A percentile compares a stretch with the other conserved stretches of the same genome.
Conservation (phyloP, 169 alveolate species). For the Babesia ovata region DNA sequence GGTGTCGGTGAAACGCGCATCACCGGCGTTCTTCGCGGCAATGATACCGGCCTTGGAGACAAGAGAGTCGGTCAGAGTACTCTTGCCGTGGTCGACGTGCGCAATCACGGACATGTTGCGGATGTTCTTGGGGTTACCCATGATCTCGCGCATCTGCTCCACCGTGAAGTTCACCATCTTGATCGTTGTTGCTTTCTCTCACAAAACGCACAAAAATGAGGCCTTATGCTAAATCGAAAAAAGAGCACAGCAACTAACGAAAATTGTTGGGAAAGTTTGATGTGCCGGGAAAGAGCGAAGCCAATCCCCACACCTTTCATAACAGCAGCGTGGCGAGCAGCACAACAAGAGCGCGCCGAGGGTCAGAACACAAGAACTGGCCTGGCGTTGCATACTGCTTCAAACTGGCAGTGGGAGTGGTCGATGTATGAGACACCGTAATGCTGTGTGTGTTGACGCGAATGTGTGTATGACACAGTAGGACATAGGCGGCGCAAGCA, state of each 20-base stretch:
- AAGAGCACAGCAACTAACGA: conserved; percentile 19
- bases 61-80: conserved; percentile 98
- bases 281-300: background rate
- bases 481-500: too few relatives aligned
- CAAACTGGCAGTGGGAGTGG: too few relatives aligned
- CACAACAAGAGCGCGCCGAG: too few relatives aligned
- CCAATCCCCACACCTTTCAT: conserved; percentile 7
- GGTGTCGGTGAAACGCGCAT: conserved; percentile 99
- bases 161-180: conserved; percentile 98
- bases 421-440: too few relatives aligned
- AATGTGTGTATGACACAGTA: too few relatives aligned
- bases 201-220: conserved; percentile 5
- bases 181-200: conserved; percentile 19
- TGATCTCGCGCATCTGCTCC: conserved; percentile 97
- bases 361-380: too few relatives aligned
- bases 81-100: conserved; percentile 99
- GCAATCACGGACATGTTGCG: conserved; percentile 99
- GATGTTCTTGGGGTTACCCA: conserved; percentile 97
- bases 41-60: conserved; percentile 99
- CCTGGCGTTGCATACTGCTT: too few relatives aligned
- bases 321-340: background rate
- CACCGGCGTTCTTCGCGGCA: conserved; percentile 98
- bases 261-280: background rate
- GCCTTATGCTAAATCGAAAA: background rate
- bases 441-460: too few relatives aligned